phyloP scores from a whole-genome alignment of 1,284 basidiomycete genomes.

The Fomitiporia mediterranea region DNA sequence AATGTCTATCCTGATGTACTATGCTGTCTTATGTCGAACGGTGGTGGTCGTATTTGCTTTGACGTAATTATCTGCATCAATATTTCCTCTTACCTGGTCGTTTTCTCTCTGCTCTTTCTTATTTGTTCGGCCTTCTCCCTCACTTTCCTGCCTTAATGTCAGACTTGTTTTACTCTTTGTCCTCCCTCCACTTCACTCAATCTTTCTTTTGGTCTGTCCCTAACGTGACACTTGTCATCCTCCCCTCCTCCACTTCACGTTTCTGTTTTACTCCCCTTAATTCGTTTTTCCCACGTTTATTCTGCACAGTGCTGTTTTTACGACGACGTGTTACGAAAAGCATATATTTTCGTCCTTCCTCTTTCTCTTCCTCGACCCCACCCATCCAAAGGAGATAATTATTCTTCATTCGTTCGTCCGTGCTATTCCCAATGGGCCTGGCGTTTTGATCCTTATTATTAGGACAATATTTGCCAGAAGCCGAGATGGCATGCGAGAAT shows the following conservation, averaged over 20 bases:
- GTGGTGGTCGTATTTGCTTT: not conserved
- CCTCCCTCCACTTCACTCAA: too few relatives aligned
- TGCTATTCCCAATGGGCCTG: too few relatives aligned
- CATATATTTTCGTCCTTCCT: not conserved
- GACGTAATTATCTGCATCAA: slow-evolving; percentile 6
- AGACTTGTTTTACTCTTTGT: not conserved
- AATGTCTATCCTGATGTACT: too few relatives aligned
- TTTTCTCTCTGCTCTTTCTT: not conserved
- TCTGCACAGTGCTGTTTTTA: not conserved
- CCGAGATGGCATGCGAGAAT: too few relatives aligned
- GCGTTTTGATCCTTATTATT: too few relatives aligned
- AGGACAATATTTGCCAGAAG: too few relatives aligned
- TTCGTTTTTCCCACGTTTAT: not conserved
- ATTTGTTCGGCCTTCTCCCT: not conserved
- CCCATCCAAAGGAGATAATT: too few relatives aligned
- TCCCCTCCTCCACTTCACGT: slow-evolving; percentile 2
- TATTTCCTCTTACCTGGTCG: not conserved
- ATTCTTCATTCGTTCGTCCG: too few relatives aligned
- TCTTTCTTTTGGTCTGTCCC: not conserved
- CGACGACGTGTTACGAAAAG: not conserved
- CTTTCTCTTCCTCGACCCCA: too few relatives aligned
- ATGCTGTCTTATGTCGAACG: not conserved
- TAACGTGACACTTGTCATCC: too few relatives aligned
- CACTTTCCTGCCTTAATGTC: not conserved
- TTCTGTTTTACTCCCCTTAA: not conserved